Base-by-base conservation (phyloP, 2,329 filamentous ascomycete genomes). In the Ceratocystis huliohia region DNA sequence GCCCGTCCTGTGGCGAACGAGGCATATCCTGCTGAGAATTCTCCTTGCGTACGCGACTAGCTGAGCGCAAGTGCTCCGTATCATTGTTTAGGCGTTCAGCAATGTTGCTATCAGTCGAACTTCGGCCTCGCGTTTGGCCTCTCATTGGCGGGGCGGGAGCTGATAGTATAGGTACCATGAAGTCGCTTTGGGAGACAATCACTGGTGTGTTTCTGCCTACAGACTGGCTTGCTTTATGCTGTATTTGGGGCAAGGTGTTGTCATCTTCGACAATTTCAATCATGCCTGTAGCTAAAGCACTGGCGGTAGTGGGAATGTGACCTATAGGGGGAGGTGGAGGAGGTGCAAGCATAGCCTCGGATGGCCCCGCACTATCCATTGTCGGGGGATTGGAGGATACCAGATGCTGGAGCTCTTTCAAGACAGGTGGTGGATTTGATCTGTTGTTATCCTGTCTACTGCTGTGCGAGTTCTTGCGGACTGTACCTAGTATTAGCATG, bases 241-340 rank as follows among this genome's bases (percentile, higher is more conserved):
- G 20, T 0, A 1, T 25, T 22, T 15, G 3, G 28, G 15, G 64
- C 0, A 13, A 7, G 0, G 37, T 78, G 5, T 84, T 81, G 1
- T 84, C 82, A 69, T 87, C 84, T 80, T 85, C 84, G 63, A 87
- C 83, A 68, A 87, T 84, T 72, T 87, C 84, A 69, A 87, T 86
- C 71, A 84, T 81, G 3, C 81, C 83, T 0, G 82, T 80, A 6
- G 78, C 79, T 17, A 78, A 70, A 1, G 78, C 78, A 69, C 79
- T 77, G 59, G 80, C 72, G 6, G 76, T 74, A 56, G 75, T 72
- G n/a, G 61, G 44, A n/a, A 37, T 20, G 8, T 48, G 22, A 59
- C 75, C 71, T 64, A 79, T 75, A 0, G 81, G 81, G 3, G 85
- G 74, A 0, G 84, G 84, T 0, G 84, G 84, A 0, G 84, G 84